These are phyloP conservation scores for Aegilops speltoides DNA, from an alignment of 176 grass and related monocot species.

Conservation along the genomic window DNA sequence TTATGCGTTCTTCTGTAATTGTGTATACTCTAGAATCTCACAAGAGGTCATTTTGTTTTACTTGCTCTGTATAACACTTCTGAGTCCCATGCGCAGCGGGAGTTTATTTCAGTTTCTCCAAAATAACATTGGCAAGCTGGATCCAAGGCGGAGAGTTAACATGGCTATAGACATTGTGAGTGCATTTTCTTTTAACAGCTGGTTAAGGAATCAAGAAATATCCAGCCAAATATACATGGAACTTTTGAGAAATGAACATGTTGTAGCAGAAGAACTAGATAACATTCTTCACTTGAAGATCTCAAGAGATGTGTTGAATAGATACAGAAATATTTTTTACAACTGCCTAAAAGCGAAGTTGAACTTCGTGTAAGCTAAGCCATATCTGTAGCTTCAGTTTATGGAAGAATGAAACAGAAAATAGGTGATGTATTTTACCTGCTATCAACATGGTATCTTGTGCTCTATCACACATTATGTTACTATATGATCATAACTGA, in stretches of 20 bases:
- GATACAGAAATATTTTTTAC: not conserved
- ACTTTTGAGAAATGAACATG: not conserved
- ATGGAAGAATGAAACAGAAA: not conserved
- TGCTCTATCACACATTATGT: conserved; percentile 1
- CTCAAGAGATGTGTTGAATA: not conserved
- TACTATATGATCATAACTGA: not conserved
- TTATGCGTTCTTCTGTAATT: not conserved
- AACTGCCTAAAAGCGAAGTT: not conserved
- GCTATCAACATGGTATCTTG: not conserved
- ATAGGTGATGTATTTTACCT: not conserved
- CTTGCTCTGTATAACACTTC: conserved; percentile 3
- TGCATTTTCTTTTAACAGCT: conserved; percentile 19
- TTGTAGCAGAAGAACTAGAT: not conserved
- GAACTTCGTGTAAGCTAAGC: not conserved
- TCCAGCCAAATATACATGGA: not conserved
- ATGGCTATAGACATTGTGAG: conserved; percentile 96
- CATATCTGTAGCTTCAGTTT: not conserved
- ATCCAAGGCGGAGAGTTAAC: conserved; percentile 65
- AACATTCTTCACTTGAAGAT: conserved; percentile 1
- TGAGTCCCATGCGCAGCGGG: conserved; percentile 49
- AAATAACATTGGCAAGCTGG: conserved; percentile 64
- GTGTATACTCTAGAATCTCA: not conserved
- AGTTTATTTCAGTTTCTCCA: conserved; percentile 91
- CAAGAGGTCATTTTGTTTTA: not conserved
- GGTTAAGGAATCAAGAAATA: conserved; percentile 2